Base-by-base conservation (phyloP, 768 basidiomycete species). In the Obba rivulosa region DNA sequence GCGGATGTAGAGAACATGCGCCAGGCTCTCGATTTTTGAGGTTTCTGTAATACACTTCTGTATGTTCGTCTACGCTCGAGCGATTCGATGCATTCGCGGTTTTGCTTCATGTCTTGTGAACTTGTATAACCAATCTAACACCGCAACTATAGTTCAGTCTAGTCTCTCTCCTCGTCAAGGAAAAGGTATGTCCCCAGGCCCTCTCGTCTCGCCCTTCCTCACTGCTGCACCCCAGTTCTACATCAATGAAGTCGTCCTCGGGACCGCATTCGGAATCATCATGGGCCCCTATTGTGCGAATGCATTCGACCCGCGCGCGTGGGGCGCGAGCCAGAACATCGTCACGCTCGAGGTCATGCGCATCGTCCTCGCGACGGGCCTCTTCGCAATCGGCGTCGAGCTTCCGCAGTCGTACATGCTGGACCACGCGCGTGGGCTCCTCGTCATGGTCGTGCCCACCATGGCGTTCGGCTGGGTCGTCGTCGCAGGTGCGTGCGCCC, bases 301-400 rank as follows among this genome's bases (percentile, higher is more conserved):
- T 31, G 68, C 85, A 8, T 89, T 94, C 65, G 69, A 92, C 56
- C 93, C 92, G 5, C 75, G 85, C 3, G 71, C 73, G 2, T 96
- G 92, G 92, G 77, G 76, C 9, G 57, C 66, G 13, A 59, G 71
- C 31, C 68, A 66, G 34, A 74, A 78, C 58, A 64, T 69, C 3
- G 79, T 99, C 49, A 97, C 94, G 1, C 75, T 91, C 17, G 93
- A 95, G 65, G 69, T 95, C 16, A 93, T 85, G 69, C 77, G 93
- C 8, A 67, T 96, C 28, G 87, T 96, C 43, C 86, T 99, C 39
- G 94, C 86, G 3, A 85, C 88, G 1, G 90, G 92, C 22, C 79
- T 98, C 1, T 99, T 99, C 58, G 89, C 94, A 7, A 91, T 97
- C 25, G 95, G 95, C 2, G 91, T 95, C 21, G 94, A 99, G 63